phyloP scores from a whole-genome alignment of 176 grass and related monocot genomes.

The Aegilops longissima region DNA sequence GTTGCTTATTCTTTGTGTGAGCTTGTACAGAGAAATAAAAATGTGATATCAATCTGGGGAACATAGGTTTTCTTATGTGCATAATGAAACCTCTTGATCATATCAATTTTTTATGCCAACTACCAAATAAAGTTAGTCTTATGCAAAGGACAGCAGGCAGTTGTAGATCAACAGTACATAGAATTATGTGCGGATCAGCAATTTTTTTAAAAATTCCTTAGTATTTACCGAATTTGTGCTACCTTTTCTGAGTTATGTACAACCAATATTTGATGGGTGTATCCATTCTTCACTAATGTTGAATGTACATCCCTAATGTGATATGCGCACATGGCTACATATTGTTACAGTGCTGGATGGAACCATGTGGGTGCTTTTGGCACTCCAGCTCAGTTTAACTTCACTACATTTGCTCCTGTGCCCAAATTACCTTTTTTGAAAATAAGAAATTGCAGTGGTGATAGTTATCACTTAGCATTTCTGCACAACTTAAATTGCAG shows the following conservation, averaged over 20 bases:
- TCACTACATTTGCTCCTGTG: background rate
- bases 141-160: background rate
- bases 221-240: background rate
- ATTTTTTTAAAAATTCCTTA: background rate
- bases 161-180: background rate
- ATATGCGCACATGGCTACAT: background rate
- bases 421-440: background rate
- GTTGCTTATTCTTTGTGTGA: background rate
- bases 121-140: background rate
- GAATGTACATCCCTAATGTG: background rate
- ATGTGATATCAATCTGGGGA: background rate
- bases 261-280: constrained; percentile 5
- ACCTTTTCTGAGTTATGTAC: background rate
- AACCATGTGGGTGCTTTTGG: constrained; percentile 10
- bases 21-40: constrained; percentile 10
- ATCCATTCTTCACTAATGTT: constrained; percentile 14
- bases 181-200: background rate
- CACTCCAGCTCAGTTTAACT: background rate
- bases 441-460: background rate
- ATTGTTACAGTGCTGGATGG: background rate
- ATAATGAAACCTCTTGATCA: background rate
- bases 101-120: background rate
- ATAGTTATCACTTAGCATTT: background rate
- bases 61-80: background rate
- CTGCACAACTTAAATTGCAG: constrained; percentile 16